phyloP scores from a whole-genome alignment of 2,329 filamentous ascomycete genomes.

The Trichoderma sp. region DNA sequence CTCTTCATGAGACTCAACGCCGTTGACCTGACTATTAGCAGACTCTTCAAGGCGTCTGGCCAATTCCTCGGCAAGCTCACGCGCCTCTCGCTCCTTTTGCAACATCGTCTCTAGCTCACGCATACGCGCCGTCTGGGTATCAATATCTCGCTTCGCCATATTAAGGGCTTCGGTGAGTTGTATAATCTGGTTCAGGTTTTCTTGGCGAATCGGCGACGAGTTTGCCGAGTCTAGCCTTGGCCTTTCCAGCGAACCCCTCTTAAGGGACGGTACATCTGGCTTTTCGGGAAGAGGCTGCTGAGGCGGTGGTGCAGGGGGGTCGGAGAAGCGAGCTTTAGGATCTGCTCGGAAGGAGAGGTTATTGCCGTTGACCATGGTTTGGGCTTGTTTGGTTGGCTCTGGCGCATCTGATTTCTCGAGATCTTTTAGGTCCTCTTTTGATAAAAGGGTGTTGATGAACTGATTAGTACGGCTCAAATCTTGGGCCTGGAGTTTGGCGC shows the following conservation, averaged over 20 bases:
- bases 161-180: constrained; percentile 84
- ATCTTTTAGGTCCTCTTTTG: constrained; percentile 69
- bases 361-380: constrained; percentile 56
- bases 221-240: constrained; percentile 60
- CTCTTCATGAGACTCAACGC: constrained; percentile 36
- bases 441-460: constrained; percentile 76
- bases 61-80: constrained; percentile 82
- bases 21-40: constrained; percentile 42
- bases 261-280: constrained; percentile 76
- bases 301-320: constrained; percentile 89
- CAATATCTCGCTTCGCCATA: constrained; percentile 82
- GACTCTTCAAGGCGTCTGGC: constrained; percentile 70
- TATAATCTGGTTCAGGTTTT: constrained; percentile 73
- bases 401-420: constrained; percentile 55
- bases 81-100: constrained; percentile 76
- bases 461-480: constrained; percentile 82
- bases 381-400: constrained; percentile 54
- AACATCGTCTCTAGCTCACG: constrained; percentile 76
- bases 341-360: constrained; percentile 67
- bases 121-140: constrained; percentile 78
- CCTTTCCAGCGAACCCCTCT: constrained; percentile 75
- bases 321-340: constrained; percentile 82
- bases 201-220: constrained; percentile 62
- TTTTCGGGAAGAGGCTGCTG: constrained; percentile 94
- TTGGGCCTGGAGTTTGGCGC: constrained; percentile 82